Evolutionary conservation across 1,284 basidiomycete genomes (phyloP), one percentile per base, ranked within the genome.

Genomic region (Boletus mariae): DNA sequence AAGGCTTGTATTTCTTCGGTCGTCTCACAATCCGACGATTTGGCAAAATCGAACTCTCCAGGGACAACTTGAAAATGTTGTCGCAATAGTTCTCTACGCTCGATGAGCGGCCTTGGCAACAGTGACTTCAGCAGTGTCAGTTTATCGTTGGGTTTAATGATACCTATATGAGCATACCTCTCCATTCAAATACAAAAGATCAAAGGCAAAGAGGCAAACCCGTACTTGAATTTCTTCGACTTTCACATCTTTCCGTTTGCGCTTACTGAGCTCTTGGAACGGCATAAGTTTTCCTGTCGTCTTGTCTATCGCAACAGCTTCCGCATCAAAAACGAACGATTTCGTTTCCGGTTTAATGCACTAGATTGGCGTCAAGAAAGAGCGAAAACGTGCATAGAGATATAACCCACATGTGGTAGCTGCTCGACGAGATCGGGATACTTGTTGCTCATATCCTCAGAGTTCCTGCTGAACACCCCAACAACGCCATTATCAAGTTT

Each of bases 391-490:
- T 5, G 7, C 4, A 15, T 49, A 45, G 15, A 5, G 13, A 42
- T 45, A 47, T 15, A 74, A 34, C 80, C 60, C 59, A 93, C 94
- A 45, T 82, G 80, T 1, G 95, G 94, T 32, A 98, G 78, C 66
- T 98, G 94, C 61, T 94, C 92, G 15, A 98, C 84, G 13, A 99
- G 77, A 75, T 99, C 97, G 0, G 96, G 97, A 73, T 99, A 99
- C 69, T 99, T 99, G 67, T 94, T 94, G 69, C 91, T 95, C 97
- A 99, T 99, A 67, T 99, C 94, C 71, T 99, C 97, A 34, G 94
- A 97, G 72, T 99, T 99, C 48, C 97, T 79, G 70, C 92, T 96
- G 73, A 98, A 99, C 37, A 99, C 88, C 12, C 82, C 80, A 32
- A 99, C 83, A 8, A 78, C 82, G 2, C 92, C 94, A 64, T 92